Percentiles rank a stretch among this genome's conserved stretches.
Evolutionary conservation across 2,329 filamentous ascomycete genomes (phyloP).

Genomic region (Septoria linicola): DNA sequence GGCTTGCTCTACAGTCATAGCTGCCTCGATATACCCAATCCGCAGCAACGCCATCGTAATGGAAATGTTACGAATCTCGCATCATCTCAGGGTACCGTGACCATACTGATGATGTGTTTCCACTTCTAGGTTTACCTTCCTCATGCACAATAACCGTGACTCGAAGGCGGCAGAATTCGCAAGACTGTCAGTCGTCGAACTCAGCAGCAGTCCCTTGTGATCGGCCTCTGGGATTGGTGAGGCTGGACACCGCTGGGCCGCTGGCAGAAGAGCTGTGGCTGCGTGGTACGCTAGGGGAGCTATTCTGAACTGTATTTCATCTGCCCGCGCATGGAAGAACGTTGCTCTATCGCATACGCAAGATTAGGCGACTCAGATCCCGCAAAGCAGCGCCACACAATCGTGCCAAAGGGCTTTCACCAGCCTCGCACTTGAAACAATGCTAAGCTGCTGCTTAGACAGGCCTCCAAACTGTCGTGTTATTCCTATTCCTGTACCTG

Average conservation of each 20-base stretch:
- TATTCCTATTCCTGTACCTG: neutral
- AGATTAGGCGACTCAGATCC: constrained; percentile 16
- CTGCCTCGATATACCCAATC: constrained; percentile 9
- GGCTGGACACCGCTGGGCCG: constrained; percentile 9
- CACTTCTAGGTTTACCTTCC: neutral
- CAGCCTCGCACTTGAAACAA: constrained; percentile 17
- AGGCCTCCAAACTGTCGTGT: neutral
- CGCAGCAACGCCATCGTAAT: constrained; percentile 12
- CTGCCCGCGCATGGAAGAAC: constrained; percentile 14
- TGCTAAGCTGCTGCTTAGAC: neutral
- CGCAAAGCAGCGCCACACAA: constrained; percentile 16
- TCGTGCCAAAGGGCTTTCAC: constrained; percentile 11
- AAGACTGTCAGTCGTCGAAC: constrained; percentile 13
- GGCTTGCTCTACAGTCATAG: constrained; percentile 2
- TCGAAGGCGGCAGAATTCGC: constrained; percentile 16
- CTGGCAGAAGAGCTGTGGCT: constrained; percentile 11
- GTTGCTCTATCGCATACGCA: constrained; percentile 8
- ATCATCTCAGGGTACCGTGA: constrained; percentile 7
- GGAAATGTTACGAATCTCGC: constrained; percentile 8
- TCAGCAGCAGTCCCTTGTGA: constrained; percentile 1
- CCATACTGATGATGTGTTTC: neutral
- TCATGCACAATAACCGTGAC: constrained; percentile 5
- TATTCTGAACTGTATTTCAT: constrained; percentile 12
- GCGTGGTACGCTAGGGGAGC: constrained; percentile 7
- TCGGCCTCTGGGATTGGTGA: constrained; percentile 9